Percentiles rank a stretch among this genome's conserved stretches.
Evolutionary conservation across 495 filamentous ascomycete species (phyloP).

Genomic region (Rusavskia elegans): DNA sequence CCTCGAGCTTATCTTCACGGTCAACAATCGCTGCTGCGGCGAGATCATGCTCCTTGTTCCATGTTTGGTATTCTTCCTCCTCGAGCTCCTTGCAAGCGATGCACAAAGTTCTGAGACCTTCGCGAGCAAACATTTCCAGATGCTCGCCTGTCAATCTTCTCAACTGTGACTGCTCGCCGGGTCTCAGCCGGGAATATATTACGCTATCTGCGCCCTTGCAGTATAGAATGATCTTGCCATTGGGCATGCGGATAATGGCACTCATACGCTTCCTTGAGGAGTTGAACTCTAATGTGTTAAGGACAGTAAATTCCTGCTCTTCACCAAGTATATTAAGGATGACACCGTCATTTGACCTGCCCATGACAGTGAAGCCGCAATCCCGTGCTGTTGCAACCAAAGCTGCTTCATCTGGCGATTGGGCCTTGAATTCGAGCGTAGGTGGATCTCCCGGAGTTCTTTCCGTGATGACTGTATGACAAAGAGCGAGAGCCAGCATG

Average conservation of each 20-base stretch:
- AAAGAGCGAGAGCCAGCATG: conserved; percentile 89
- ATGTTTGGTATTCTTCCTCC: conserved; percentile 75
- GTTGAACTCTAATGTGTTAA: conserved; percentile 97
- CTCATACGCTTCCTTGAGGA: conserved; percentile 97
- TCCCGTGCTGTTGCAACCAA: conserved; percentile 89
- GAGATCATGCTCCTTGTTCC: conserved; percentile 74
- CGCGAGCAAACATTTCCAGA: conserved; percentile 88
- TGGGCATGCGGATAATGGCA: conserved; percentile 89
- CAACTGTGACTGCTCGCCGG: conserved; percentile 73
- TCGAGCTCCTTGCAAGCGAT: conserved; percentile 72
- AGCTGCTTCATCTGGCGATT: conserved; percentile 94
- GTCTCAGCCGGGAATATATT: conserved; percentile 83
- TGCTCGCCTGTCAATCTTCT: conserved; percentile 77
- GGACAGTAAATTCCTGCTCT: conserved; percentile 66
- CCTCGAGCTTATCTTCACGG: conserved; percentile 88
- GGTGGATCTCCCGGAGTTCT: conserved; percentile 75
- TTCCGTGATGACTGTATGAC: conserved; percentile 92
- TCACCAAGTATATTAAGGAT: conserved; percentile 75
- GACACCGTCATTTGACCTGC: conserved; percentile 60
- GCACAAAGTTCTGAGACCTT: conserved; percentile 89
- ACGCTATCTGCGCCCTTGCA: conserved; percentile 98
- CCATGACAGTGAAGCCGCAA: conserved; percentile 89
- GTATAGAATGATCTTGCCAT: conserved; percentile 80
- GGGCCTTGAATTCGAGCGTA: conserved; percentile 86
- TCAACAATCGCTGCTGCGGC: conserved; percentile 72